A percentile compares a stretch with the other conserved stretches of the same genome.
Evolutionary conservation across 495 filamentous ascomycete genomes (phyloP).

Genomic region (Letharia columbiana): DNA sequence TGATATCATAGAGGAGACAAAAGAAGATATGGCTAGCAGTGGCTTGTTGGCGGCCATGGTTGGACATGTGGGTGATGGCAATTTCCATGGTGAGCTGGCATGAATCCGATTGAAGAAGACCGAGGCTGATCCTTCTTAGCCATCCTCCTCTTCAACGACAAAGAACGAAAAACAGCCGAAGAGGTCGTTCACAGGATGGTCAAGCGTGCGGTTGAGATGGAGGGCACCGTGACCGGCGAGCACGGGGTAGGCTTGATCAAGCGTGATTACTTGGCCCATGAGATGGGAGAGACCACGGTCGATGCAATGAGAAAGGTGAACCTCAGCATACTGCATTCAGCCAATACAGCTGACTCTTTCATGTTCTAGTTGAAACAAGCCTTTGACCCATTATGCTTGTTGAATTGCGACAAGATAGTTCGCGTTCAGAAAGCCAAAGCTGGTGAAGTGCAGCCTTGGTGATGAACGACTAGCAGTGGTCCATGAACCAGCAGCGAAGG

Average conservation of each 20-base stretch:
- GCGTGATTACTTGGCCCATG: slow-evolving; percentile 68
- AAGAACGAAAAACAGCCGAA: slow-evolving; percentile 54
- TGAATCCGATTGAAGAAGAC: background rate
- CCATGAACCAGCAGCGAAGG: background rate
- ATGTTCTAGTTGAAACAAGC: slow-evolving; percentile 48
- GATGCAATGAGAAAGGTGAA: slow-evolving; percentile 68
- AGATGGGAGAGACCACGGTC: slow-evolving; percentile 62
- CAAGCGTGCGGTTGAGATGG: slow-evolving; percentile 71
- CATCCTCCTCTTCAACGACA: slow-evolving; percentile 63
- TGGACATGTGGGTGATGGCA: slow-evolving; percentile 76
- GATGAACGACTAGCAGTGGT: background rate
- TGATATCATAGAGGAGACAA: slow-evolving; percentile 71
- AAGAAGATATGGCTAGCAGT: slow-evolving; percentile 55
- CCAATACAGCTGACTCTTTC: background rate
- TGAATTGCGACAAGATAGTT: slow-evolving; percentile 78
- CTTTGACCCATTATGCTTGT: slow-evolving; percentile 65
- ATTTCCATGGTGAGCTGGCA: slow-evolving; percentile 58
- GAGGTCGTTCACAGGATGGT: slow-evolving; percentile 76
- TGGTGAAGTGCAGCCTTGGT: slow-evolving; percentile 24
- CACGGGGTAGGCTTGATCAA: slow-evolving; percentile 77
- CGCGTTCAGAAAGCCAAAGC: slow-evolving; percentile 38
- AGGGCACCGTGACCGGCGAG: slow-evolving; percentile 77
- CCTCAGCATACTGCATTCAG: background rate
- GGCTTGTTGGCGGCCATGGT: slow-evolving; percentile 68
- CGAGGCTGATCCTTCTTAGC: slow-evolving; percentile 34